Conservation (phyloP, 495 filamentous ascomycete genomes). For the Geopyxis carbonaria region DNA sequence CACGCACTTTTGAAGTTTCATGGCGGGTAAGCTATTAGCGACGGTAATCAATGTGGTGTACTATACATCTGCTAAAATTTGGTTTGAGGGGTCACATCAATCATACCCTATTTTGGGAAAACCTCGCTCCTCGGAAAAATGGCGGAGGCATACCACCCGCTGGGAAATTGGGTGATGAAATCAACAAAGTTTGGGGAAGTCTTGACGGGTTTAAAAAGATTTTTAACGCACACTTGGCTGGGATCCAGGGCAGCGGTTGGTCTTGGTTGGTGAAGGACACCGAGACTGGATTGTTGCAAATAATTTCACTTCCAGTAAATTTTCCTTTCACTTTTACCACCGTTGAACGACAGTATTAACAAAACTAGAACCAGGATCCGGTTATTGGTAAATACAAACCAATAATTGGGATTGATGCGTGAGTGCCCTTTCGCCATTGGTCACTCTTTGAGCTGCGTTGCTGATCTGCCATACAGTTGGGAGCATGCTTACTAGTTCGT, state of each 20-base stretch:
- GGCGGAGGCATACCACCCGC: constrained; percentile 59
- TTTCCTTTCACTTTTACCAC: too few relatives aligned
- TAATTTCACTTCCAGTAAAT: constrained; percentile 53
- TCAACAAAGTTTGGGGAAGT: constrained; percentile 62
- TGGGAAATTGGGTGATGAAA: constrained; percentile 46
- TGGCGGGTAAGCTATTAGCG: constrained; percentile 35
- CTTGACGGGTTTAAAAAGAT: constrained; percentile 60
- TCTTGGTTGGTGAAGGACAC: constrained; percentile 92
- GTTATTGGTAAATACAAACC: constrained; percentile 75
- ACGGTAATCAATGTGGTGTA: neutral
- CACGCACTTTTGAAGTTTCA: constrained; percentile 91
- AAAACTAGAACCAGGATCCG: constrained; percentile 63
- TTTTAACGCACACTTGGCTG: constrained; percentile 69
- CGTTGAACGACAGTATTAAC: neutral
- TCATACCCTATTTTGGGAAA: constrained; percentile 96
- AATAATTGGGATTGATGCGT: constrained; percentile 78
- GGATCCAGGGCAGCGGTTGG: constrained; percentile 91
- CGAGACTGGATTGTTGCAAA: constrained; percentile 53
- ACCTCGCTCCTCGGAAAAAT: constrained; percentile 54
- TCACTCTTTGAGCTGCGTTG: neutral
- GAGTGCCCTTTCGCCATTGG: neutral
- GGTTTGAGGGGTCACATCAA: constrained; percentile 86
- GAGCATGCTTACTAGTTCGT: constrained; percentile 81
- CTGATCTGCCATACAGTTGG: constrained; percentile 34
- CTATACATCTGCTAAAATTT: neutral